phyloP scores from a whole-genome alignment of 2,329 filamentous ascomycete genomes.

The Diaporthe capsici region DNA sequence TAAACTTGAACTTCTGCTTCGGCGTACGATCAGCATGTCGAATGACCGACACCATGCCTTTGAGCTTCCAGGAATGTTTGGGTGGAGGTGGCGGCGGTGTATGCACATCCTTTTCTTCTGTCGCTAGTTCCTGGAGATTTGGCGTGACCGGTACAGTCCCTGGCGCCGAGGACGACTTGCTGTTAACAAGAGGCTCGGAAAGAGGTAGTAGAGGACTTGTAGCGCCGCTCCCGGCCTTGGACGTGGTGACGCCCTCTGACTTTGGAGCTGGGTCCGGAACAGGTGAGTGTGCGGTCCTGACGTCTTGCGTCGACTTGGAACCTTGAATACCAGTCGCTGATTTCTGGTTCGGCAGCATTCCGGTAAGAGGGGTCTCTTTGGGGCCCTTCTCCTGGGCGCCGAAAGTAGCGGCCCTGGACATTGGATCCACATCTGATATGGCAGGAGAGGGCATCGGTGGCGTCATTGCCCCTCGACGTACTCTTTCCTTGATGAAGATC shows the following conservation, averaged over 20 bases:
- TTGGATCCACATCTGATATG: slow-evolving; percentile 55
- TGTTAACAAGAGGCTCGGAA: slow-evolving; percentile 44
- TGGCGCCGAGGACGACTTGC: slow-evolving; percentile 55
- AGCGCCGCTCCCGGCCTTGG: slow-evolving; percentile 44
- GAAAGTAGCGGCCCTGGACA: slow-evolving; percentile 43
- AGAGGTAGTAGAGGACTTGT: slow-evolving; percentile 47
- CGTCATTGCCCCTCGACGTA: slow-evolving; percentile 73
- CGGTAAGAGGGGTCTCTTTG: slow-evolving; percentile 44
- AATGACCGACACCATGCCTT: slow-evolving; percentile 97
- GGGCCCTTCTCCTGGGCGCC: slow-evolving; percentile 46
- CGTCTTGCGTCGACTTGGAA: slow-evolving; percentile 36
- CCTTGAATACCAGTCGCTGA: slow-evolving; percentile 30
- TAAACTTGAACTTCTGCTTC: slow-evolving; percentile 99
- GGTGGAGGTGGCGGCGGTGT: slow-evolving; percentile 77
- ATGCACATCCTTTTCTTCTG: slow-evolving; percentile 54
- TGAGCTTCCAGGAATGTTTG: slow-evolving; percentile 97
- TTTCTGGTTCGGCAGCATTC: slow-evolving; percentile 41
- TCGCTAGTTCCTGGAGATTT: slow-evolving; percentile 50
- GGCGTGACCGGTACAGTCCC: slow-evolving; percentile 57
- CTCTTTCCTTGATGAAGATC: slow-evolving; percentile 87
- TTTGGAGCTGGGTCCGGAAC: slow-evolving; percentile 45
- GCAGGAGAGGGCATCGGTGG: slow-evolving; percentile 66
- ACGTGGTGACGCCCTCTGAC: slow-evolving; percentile 46
- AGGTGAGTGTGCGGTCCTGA: slow-evolving; percentile 11
- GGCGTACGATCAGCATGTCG: slow-evolving; percentile 97